phyloP scores from a whole-genome alignment of 169 alveolate genomes.

The Haemoproteus tartakovskyi region DNA sequence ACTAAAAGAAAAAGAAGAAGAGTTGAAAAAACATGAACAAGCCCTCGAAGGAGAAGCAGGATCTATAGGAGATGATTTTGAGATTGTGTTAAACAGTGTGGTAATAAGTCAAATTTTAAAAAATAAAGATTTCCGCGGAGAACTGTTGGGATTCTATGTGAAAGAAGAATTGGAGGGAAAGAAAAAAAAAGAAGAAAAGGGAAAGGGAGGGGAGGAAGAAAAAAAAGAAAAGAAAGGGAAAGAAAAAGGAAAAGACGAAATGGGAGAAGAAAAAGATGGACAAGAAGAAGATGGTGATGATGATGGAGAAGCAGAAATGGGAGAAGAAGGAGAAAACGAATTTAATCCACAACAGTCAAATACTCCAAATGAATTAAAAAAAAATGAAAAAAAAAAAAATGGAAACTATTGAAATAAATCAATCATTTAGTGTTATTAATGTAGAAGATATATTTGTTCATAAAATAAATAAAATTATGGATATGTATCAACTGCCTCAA shows the following conservation, averaged over 20 bases:
- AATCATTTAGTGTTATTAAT: slow-evolving; percentile 55
- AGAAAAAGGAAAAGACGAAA: too few relatives aligned
- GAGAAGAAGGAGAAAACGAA: slow-evolving; percentile 6
- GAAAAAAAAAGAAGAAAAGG: slow-evolving; percentile 46
- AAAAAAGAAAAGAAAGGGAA: slow-evolving; percentile 4
- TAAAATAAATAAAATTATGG: slow-evolving; percentile 13
- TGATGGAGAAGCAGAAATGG: slow-evolving; percentile 5
- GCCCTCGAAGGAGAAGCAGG: slow-evolving; percentile 23
- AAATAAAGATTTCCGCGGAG: slow-evolving; percentile 60
- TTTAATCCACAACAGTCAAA: slow-evolving; percentile 1
- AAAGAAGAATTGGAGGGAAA: slow-evolving; percentile 15
- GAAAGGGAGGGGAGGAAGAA: neutral
- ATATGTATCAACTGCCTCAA: slow-evolving; percentile 33
- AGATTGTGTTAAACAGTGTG: slow-evolving; percentile 51
- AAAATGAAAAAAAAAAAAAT: slow-evolving; percentile 45
- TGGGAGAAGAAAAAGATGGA: too few relatives aligned
- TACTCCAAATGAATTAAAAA: slow-evolving; percentile 3
- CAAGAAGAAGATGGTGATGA: neutral
- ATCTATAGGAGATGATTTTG: slow-evolving; percentile 56
- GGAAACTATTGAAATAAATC: slow-evolving; percentile 40
- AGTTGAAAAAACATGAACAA: slow-evolving; percentile 6
- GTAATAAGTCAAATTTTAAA: slow-evolving; percentile 49
- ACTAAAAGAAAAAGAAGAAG: slow-evolving; percentile 23
- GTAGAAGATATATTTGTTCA: slow-evolving; percentile 62
- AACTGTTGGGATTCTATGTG: slow-evolving; percentile 47